Percentiles rank a stretch among this genome's conserved stretches.
These are phyloP conservation scores for Mycosarcoma maydis DNA, from an alignment of 1,284 basidiomycete species.

Conservation along the genomic window DNA sequence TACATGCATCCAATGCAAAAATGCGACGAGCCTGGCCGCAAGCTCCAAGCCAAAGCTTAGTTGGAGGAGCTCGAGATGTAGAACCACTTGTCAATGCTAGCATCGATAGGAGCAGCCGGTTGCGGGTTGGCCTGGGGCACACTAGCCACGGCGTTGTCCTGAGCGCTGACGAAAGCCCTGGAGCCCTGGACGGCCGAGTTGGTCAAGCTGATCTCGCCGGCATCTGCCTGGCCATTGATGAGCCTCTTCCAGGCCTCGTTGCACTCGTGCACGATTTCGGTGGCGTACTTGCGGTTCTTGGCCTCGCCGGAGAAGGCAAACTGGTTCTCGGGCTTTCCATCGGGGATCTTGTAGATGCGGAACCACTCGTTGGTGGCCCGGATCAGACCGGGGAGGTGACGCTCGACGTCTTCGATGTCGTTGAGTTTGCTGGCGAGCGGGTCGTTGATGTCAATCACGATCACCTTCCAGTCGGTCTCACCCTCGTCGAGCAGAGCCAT, in stretches of 20 bases:
- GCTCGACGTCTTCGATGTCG: slow-evolving; percentile 99
- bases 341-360: slow-evolving; percentile 94
- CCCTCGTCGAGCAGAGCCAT: slow-evolving; percentile 80
- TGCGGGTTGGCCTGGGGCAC: slow-evolving; percentile 78
- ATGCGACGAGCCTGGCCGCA: no score
- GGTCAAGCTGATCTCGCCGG: slow-evolving; percentile 67
- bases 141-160: slow-evolving; percentile 75
- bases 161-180: slow-evolving; percentile 73
- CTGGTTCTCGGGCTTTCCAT: slow-evolving; percentile 98
- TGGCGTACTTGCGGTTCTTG: slow-evolving; percentile 96
- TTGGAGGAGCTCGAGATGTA: slow-evolving; percentile 56
- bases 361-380: slow-evolving; percentile 82
- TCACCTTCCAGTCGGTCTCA: slow-evolving; percentile 65
- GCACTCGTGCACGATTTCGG: slow-evolving; percentile 98
- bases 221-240: slow-evolving; percentile 76
- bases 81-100: slow-evolving; percentile 68
- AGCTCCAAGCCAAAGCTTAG: slow-evolving; percentile 14
- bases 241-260: slow-evolving; percentile 98
- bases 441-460: slow-evolving; percentile 93
- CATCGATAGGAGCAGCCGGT: slow-evolving; percentile 65
- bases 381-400: slow-evolving; percentile 89
- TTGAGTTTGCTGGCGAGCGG: slow-evolving; percentile 96
- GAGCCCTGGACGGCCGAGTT: slow-evolving; percentile 78
- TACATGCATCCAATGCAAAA: no score
- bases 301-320: slow-evolving; percentile 99